Evolutionary conservation across 1,139 yeast species (phyloP), one percentile per base, ranked within the genome.

Genomic region (Yamadazyma triangularis): DNA sequence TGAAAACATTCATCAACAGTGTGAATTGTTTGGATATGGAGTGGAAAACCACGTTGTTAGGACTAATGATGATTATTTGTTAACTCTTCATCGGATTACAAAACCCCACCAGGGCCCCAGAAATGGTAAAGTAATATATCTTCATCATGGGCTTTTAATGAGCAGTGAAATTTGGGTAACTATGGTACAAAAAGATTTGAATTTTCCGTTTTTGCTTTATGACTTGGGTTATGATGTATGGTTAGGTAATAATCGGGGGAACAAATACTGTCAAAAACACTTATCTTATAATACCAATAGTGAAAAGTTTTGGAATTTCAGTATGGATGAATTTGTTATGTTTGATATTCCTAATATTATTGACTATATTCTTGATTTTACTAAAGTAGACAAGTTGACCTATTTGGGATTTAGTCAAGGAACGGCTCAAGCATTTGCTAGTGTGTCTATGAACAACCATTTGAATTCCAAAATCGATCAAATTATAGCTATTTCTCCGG

Each of bases 101-200:
- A 45, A 41, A 3, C 31, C 31, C 8, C 22, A 29, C 4, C 16
- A 33, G 12, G 19, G 28, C 10, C 19, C 24, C 2, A 15, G 20
- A 13, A 58, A 40, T 31, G 68, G 73, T 0, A 73, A 66, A 33
- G 79, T 81, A 2, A 82, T 84, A 0, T 89, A 86, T 49, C 64
- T 89, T 32, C 97, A 89, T 49, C 97, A 89, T 53, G 97, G 97
- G 0, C 64, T 89, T 34, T 67, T 89, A 42, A 89, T 89, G 96
- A 79, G 81, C 50, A 79, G 93, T 30, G 97, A 89, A 48, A 74
- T 89, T 7, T 86, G 95, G 96, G 77, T 84, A 27, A 75, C 91
- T 19, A 79, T 77, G 73, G 53, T 78, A 22, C 74, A 79, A 11
- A 73, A 77, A 26, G 51, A 73, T 24, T 66, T 70, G 31, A 84